phyloP scores from a whole-genome alignment of 805 yeast genomes.

The Candida maesae region DNA sequence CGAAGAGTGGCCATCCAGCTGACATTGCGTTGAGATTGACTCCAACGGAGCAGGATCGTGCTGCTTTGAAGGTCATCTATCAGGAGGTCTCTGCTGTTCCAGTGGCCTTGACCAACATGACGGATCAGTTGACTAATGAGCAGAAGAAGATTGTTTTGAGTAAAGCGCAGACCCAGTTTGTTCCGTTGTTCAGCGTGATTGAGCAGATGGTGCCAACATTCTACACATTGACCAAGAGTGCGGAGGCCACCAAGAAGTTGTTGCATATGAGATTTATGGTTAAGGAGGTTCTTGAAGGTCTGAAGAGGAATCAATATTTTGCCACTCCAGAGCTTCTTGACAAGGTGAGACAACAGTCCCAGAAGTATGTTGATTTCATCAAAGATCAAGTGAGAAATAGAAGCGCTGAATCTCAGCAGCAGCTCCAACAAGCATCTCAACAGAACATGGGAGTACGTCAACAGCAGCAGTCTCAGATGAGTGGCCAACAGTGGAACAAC shows the following conservation, averaged over 20 bases:
- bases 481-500: conserved; percentile 13
- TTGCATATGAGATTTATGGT: conserved; percentile 78
- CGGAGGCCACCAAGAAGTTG: conserved; percentile 70
- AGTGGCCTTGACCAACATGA: conserved; percentile 61
- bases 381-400: conserved; percentile 51
- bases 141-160: conserved; percentile 62
- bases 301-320: conserved; percentile 59
- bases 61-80: conserved; percentile 55
- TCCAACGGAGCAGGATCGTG: conserved; percentile 60
- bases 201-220: conserved; percentile 79
- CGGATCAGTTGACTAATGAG: conserved; percentile 53
- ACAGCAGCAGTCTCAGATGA: not conserved
- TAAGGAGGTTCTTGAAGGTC: conserved; percentile 66
- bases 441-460: conserved; percentile 1
- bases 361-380: conserved; percentile 70
- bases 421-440: conserved; percentile 24
- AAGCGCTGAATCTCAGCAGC: conserved; percentile 29
- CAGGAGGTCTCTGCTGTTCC: conserved; percentile 69
- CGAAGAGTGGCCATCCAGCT: no score
- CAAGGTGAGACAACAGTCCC: conserved; percentile 67
- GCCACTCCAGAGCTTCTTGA: conserved; percentile 72
- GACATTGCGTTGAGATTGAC: conserved; percentile 13
- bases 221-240: conserved; percentile 69
- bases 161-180: conserved; percentile 47
- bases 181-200: conserved; percentile 54